phyloP scores from a whole-genome alignment of 148 eudicot genomes.

The Silene conica region DNA sequence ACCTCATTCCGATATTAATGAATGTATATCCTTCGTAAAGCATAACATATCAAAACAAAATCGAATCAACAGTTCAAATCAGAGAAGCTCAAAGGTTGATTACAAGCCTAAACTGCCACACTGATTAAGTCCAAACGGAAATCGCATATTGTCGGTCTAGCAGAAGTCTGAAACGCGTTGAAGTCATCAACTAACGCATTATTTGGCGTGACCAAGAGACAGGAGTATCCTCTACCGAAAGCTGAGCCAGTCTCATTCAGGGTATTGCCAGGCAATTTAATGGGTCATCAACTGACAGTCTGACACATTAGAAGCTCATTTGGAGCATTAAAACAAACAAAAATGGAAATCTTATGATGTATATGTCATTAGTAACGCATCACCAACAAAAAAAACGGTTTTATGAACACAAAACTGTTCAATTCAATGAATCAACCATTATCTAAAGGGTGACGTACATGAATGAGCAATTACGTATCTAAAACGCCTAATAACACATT shows the following conservation, averaged over 20 bases:
- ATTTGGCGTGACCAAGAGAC: too few species aligned
- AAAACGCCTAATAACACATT: background rate
- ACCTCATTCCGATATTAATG: background rate
- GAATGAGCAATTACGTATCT: too few species aligned
- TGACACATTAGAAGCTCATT: background rate
- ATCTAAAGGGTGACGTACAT: too few species aligned
- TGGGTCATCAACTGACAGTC: background rate
- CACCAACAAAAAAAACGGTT: too few species aligned
- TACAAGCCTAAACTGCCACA: background rate
- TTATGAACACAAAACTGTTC: background rate
- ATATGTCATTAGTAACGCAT: too few species aligned
- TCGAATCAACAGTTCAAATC: background rate
- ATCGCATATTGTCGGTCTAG: background rate
- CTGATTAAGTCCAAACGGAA: too few species aligned
- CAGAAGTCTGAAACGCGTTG: background rate
- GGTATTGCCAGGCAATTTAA: too few species aligned
- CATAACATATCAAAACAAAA: background rate
- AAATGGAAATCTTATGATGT: too few species aligned
- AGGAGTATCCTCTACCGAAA: too few species aligned
- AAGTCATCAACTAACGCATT: background rate
- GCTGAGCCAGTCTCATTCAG: too few species aligned
- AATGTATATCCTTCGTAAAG: background rate
- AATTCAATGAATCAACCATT: background rate
- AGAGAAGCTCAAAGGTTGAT: background rate
- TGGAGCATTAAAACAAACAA: background rate